Evolutionary conservation across 2,329 filamentous ascomycete genomes (phyloP).

Genomic region (Hypoxylon sp.): DNA sequence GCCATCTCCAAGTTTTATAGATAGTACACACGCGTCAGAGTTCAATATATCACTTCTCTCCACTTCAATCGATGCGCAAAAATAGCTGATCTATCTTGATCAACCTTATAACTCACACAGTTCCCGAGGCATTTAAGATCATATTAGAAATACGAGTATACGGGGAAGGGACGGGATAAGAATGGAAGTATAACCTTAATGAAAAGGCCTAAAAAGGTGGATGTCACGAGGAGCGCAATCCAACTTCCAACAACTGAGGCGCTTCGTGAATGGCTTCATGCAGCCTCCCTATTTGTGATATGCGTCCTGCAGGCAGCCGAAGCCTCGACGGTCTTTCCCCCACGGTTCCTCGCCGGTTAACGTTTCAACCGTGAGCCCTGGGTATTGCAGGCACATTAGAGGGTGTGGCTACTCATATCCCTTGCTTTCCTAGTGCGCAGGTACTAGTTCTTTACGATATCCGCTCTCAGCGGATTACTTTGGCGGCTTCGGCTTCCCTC

Average conservation of each 20-base stretch:
- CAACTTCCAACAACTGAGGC: background rate
- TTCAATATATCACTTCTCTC: slow-evolving; percentile 46
- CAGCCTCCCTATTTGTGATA: slow-evolving; percentile 18
- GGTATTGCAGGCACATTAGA: slow-evolving; percentile 1
- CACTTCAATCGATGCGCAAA: slow-evolving; percentile 1
- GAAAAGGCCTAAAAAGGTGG: background rate
- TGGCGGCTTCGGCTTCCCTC: background rate
- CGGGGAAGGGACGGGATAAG: background rate
- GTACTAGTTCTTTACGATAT: background rate
- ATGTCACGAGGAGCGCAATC: background rate
- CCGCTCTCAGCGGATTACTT: background rate
- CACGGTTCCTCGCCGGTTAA: background rate
- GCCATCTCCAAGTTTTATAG: slow-evolving; percentile 49
- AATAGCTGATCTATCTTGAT: too few species aligned
- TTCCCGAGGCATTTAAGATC: too few species aligned
- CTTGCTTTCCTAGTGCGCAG: background rate
- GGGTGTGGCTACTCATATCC: background rate
- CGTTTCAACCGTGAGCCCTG: background rate
- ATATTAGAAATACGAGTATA: background rate
- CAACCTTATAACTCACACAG: too few species aligned
- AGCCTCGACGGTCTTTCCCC: slow-evolving; percentile 8
- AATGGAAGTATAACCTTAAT: background rate
- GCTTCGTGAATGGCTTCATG: background rate
- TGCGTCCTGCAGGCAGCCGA: slow-evolving; percentile 34
- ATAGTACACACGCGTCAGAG: slow-evolving; percentile 40